Conservation (phyloP, 2,329 filamentous ascomycete genomes). For the Beauveria caledonica region DNA sequence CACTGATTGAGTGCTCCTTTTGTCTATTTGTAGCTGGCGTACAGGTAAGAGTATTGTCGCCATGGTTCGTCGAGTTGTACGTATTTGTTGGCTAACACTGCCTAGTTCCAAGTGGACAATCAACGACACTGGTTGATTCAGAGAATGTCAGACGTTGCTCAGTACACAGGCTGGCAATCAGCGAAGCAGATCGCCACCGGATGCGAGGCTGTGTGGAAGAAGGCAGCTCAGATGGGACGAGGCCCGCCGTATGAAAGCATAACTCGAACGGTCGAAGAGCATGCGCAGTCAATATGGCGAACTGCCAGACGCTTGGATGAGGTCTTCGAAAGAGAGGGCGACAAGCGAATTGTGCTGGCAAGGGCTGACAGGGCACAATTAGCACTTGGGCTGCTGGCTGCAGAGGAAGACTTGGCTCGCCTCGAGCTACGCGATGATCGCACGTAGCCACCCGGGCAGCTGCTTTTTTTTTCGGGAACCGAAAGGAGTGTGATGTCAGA, state of each 20-base stretch:
- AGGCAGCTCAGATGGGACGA: conserved; percentile 60
- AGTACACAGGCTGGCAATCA: conserved; percentile 80
- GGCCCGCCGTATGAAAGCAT: conserved; percentile 48
- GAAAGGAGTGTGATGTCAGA: background rate
- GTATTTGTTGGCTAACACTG: conserved; percentile 14
- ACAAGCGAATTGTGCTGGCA: conserved; percentile 48
- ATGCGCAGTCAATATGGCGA: conserved; percentile 36
- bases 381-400: conserved; percentile 68
- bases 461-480: background rate
- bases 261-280: conserved; percentile 20
- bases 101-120: conserved; percentile 56
- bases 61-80: background rate
- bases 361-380: conserved; percentile 59
- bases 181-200: conserved; percentile 73
- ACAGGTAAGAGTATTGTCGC: conserved; percentile 36
- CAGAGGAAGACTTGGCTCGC: conserved; percentile 66
- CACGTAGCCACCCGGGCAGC: background rate
- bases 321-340: conserved; percentile 36
- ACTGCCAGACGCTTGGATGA: conserved; percentile 43
- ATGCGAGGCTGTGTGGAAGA: conserved; percentile 78
- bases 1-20: conserved; percentile 74
- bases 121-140: conserved; percentile 74
- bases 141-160: conserved; percentile 65
- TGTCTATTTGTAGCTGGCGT: conserved; percentile 82
- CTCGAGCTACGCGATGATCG: conserved; percentile 44